Conservation (phyloP, 2,329 filamentous ascomycete species). For the Talaromyces sp. region DNA sequence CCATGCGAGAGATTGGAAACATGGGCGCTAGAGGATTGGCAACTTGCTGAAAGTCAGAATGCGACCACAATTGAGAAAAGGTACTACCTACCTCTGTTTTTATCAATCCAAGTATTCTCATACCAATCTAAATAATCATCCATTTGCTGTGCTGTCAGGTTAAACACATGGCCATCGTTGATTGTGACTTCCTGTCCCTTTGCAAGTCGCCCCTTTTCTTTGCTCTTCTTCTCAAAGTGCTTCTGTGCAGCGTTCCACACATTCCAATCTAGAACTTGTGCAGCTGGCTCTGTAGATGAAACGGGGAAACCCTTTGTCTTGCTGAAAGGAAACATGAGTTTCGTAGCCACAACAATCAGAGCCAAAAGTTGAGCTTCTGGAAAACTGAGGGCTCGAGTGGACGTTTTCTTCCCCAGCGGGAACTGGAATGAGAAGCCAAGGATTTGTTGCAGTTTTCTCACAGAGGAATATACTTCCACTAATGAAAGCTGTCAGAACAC, state of each 20-base stretch:
- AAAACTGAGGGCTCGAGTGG: conserved; percentile 46
- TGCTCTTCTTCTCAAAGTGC: conserved; percentile 26
- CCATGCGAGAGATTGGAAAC: conserved; percentile 31
- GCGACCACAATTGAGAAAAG: neutral
- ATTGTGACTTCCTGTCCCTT: conserved; percentile 49
- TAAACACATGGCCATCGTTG: conserved; percentile 57
- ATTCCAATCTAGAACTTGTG: conserved; percentile 64
- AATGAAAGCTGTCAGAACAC: neutral
- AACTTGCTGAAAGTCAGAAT: neutral
- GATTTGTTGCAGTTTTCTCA: conserved; percentile 51
- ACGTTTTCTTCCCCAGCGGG: conserved; percentile 32
- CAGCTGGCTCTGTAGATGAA: conserved; percentile 51
- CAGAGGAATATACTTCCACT: conserved; percentile 44
- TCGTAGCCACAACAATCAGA: conserved; percentile 68
- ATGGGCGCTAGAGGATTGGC: conserved; percentile 35
- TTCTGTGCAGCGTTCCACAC: conserved; percentile 57
- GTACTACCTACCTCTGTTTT: conserved; percentile 19
- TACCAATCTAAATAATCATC: conserved; percentile 80
- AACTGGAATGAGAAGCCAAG: conserved; percentile 56
- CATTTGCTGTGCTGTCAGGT: conserved; percentile 57
- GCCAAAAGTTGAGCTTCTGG: conserved; percentile 72
- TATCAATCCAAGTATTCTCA: conserved; percentile 55
- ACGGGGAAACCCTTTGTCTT: conserved; percentile 46
- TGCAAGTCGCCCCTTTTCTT: conserved; percentile 30
- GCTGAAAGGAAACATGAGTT: conserved; percentile 74